phyloP scores from a whole-genome alignment of 108 stramenopile genomes.

The Seminavis robusta region DNA sequence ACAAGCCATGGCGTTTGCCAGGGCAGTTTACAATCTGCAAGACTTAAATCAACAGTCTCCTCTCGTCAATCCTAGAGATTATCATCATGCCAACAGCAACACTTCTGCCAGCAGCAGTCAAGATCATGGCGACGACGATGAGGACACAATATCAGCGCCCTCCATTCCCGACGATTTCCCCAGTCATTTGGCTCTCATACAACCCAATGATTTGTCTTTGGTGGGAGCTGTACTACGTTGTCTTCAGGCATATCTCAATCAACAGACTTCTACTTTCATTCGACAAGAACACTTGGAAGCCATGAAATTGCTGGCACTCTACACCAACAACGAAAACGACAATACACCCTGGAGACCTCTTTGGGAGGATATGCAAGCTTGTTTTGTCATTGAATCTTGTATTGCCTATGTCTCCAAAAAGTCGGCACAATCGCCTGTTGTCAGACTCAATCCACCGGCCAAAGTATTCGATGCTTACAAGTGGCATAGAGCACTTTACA shows the following conservation, averaged over 20 bases:
- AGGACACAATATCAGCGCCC: neutral
- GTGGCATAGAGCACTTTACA: too few species aligned
- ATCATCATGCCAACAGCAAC: neutral
- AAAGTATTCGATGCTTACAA: constrained; percentile 14
- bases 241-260: constrained; percentile 11
- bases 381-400: constrained; percentile 33
- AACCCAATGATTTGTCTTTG: neutral
- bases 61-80: neutral
- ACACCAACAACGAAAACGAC: neutral
- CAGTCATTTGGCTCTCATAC: neutral
- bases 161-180: neutral
- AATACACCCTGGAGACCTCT: constrained; percentile 6
- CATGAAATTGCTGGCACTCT: neutral
- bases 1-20: constrained; percentile 30
- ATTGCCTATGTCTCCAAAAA: constrained; percentile 1
- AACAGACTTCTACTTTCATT: neutral
- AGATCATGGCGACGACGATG: neutral
- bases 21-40: constrained; percentile 37
- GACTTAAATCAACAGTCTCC: constrained; percentile 27
- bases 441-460: neutral
- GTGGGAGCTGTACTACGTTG: constrained; percentile 8
- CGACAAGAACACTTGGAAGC: constrained; percentile 8
- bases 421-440: constrained; percentile 7
- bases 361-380: constrained; percentile 39
- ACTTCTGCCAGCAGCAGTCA: too few species aligned